A percentile compares a stretch with the other conserved stretches of the same genome.
Conservation (phyloP, 2,329 filamentous ascomycete species). For the Penicillium griseofulvum region DNA sequence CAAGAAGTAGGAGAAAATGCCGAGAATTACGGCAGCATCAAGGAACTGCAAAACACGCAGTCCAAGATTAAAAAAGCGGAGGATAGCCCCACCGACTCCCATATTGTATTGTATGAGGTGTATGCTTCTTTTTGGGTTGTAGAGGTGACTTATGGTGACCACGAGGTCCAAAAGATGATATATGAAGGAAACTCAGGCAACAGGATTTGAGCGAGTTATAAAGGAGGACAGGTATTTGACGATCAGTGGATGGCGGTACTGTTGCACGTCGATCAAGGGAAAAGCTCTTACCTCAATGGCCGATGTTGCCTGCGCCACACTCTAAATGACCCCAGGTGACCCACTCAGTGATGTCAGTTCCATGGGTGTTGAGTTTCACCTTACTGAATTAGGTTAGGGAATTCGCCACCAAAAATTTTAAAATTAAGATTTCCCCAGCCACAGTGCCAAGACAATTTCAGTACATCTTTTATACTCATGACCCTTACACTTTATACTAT, state of each 20-base stretch:
- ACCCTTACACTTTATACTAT: neutral
- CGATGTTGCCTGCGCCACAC: slow-evolving; percentile 6
- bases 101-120: slow-evolving; percentile 50
- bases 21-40: slow-evolving; percentile 70
- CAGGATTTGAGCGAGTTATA: slow-evolving; percentile 9
- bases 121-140: neutral
- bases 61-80: slow-evolving; percentile 68
- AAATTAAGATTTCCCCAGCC: neutral
- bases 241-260: slow-evolving; percentile 10
- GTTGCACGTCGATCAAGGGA: neutral
- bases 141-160: neutral
- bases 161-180: neutral
- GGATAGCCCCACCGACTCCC: slow-evolving; percentile 59
- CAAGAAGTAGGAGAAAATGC: slow-evolving; percentile 82
- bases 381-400: neutral
- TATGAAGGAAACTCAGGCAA: slow-evolving; percentile 5
- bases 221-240: slow-evolving; percentile 5
- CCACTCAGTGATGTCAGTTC: slow-evolving; percentile 6
- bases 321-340: neutral
- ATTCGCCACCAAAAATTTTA: neutral
- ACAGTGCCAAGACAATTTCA: neutral
- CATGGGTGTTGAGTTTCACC: neutral
- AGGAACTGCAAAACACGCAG: slow-evolving; percentile 72
- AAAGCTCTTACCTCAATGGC: slow-evolving; percentile 1
- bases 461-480: neutral